These are phyloP conservation scores for Prunus mume DNA, from an alignment of 306 rosid species.

Conservation along the genomic window DNA sequence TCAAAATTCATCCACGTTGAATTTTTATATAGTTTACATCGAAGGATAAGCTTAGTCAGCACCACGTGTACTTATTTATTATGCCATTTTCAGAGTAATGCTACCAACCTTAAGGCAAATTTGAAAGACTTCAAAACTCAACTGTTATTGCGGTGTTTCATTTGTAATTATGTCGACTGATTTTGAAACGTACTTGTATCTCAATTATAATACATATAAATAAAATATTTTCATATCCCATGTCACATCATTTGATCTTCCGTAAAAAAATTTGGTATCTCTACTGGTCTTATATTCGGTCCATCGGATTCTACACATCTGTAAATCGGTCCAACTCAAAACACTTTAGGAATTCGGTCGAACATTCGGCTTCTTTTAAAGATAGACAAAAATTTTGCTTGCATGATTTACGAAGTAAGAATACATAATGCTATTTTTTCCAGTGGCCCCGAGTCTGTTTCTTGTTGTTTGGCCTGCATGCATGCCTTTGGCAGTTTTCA, in stretches of 20 bases:
- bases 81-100: background rate
- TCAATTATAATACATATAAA: no score
- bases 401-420: background rate
- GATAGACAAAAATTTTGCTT: background rate
- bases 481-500: background rate
- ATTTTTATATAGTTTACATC: background rate
- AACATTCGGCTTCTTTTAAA: background rate
- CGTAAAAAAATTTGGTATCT: no score
- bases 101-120: background rate
- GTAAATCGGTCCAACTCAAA: no score
- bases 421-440: background rate
- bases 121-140: background rate
- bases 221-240: no score
- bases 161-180: accelerated
- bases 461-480: conserved; percentile 9
- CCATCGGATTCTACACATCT: no score
- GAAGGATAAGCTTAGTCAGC: conserved; percentile 6
- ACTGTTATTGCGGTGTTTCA: background rate
- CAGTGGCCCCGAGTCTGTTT: background rate
- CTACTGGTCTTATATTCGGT: no score
- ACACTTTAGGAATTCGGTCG: background rate
- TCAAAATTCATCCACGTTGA: background rate
- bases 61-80: conserved; percentile 7
- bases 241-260: no score
- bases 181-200: no score